These are phyloP conservation scores for Daucus carota DNA, from an alignment of 129 eudicot species.

Conservation along the genomic window DNA sequence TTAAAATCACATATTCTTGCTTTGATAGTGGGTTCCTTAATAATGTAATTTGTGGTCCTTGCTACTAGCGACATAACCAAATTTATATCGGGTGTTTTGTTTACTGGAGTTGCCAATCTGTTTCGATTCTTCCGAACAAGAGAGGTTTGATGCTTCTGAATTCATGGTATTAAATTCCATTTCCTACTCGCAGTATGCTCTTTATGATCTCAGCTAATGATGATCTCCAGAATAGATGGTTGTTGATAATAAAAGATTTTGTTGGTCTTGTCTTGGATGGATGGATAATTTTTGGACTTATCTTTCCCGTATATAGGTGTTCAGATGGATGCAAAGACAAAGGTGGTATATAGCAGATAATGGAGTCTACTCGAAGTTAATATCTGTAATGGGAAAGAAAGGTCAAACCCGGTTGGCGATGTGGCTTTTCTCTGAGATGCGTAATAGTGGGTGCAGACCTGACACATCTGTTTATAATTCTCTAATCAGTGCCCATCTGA, in stretches of 20 bases:
- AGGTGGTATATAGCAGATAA: slow-evolving; percentile 88
- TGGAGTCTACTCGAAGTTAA: slow-evolving; percentile 81
- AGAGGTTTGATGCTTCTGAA: no score
- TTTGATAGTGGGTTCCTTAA: background rate
- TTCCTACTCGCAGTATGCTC: no score
- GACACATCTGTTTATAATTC: slow-evolving; percentile 93
- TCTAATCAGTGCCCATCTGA: slow-evolving; percentile 81
- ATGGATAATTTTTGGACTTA: background rate
- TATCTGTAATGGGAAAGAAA: slow-evolving; percentile 90
- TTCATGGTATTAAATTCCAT: no score
- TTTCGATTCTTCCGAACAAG: no score
- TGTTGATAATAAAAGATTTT: background rate
- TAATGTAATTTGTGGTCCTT: background rate
- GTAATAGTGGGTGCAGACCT: slow-evolving; percentile 85
- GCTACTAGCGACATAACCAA: background rate
- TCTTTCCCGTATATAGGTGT: slow-evolving; percentile 39
- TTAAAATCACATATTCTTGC: background rate
- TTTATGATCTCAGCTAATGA: no score
- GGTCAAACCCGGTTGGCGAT: slow-evolving; percentile 94
- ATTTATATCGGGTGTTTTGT: background rate
- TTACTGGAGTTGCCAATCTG: background rate
- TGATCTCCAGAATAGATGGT: no score
- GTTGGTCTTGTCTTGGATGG: background rate
- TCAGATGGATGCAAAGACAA: slow-evolving; percentile 99
- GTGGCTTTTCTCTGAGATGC: slow-evolving; percentile 98